Evolutionary conservation across 176 grass and related monocot species (phyloP), one percentile per base, ranked within the genome.

Genomic region (Aegilops bicornis): DNA sequence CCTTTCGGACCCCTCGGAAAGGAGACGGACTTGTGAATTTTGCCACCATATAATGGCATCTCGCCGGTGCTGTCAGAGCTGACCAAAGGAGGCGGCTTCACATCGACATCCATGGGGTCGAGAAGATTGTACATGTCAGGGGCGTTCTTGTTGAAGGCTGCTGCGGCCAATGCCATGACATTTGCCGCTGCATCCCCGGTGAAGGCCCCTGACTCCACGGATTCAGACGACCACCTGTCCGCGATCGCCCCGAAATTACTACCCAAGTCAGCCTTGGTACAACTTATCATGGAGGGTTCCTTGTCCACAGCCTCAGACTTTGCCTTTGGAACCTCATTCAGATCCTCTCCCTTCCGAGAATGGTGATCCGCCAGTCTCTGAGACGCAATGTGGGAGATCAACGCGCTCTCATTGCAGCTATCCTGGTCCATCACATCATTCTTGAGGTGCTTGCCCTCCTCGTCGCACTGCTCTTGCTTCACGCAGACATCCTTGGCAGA

Each of bases 41-140:
- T 70, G 69, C 83, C 78, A 13, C 66, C 88, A 76, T 92, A 83
- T 48, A 84, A 25, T 45, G 94, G 90, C 89, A 89, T 89, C 64
- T 97, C 94, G 52, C 85, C 88, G 25, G 89, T 99, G 85, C 94
- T 93, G 80, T 93, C 94, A 64, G 97, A 99, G 81, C 97, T 99
- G 78, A 94, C 90, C 81, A 94, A 89, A 87, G 88, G 91, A 80
- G 94, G 87, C 10, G 90, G 87, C 78, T 99, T 94, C 25, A 61
- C 79, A 79, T 90, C 89, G 24, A 90, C 84, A 84, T 94, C 87
- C 90, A 92, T 91, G 47, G 63, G 84, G 78, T 93, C 91, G 15
- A 83, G 74, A 61, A 90, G 69, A 77, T 78, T 92, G 85, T 86
- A 88, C 92, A 88, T 82, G 73, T 94, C 84, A 19, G 90, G 56